A percentile compares a stretch with the other conserved stretches of the same genome.
Conservation (phyloP, 2,329 filamentous ascomycete genomes). For the Alternaria sp. region DNA sequence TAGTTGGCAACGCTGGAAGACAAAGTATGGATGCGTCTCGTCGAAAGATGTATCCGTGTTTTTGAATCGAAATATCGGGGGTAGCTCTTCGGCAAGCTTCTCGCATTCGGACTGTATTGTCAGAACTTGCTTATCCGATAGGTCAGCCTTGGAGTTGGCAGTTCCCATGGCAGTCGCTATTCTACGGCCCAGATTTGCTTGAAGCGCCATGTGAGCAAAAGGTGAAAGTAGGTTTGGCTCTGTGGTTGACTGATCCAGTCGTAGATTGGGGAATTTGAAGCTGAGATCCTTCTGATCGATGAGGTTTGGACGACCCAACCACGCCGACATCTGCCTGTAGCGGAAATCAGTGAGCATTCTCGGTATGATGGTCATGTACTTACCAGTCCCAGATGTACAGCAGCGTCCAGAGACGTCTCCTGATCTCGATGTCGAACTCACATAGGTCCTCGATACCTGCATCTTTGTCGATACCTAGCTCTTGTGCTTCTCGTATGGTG, state of each 20-base stretch:
- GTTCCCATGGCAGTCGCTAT: constrained; percentile 38
- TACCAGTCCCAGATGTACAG: constrained; percentile 61
- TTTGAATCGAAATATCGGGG: constrained; percentile 51
- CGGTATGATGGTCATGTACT: constrained; percentile 4
- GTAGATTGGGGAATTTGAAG: constrained; percentile 53
- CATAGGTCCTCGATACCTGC: constrained; percentile 45
- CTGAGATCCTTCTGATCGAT: constrained; percentile 53
- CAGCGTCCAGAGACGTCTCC: constrained; percentile 57
- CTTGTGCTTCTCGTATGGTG: constrained; percentile 59
- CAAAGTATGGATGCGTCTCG: constrained; percentile 52
- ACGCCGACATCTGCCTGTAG: constrained; percentile 52
- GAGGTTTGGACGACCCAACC: constrained; percentile 56
- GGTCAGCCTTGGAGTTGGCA: constrained; percentile 20
- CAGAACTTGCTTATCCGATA: constrained; percentile 35
- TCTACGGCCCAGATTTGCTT: constrained; percentile 50
- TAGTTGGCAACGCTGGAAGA: constrained; percentile 58
- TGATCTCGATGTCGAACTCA: constrained; percentile 59
- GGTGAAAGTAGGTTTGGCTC: constrained; percentile 53
- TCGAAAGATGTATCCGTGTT: constrained; percentile 57
- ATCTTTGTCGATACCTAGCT: constrained; percentile 56
- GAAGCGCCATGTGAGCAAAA: constrained; percentile 54
- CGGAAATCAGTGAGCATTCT: not conserved
- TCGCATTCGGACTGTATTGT: constrained; percentile 50
- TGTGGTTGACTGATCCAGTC: constrained; percentile 47
- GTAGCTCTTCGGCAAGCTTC: constrained; percentile 56